Evolutionary conservation across 345 rosid genomes (phyloP).

Genomic region (Salix dunnii): DNA sequence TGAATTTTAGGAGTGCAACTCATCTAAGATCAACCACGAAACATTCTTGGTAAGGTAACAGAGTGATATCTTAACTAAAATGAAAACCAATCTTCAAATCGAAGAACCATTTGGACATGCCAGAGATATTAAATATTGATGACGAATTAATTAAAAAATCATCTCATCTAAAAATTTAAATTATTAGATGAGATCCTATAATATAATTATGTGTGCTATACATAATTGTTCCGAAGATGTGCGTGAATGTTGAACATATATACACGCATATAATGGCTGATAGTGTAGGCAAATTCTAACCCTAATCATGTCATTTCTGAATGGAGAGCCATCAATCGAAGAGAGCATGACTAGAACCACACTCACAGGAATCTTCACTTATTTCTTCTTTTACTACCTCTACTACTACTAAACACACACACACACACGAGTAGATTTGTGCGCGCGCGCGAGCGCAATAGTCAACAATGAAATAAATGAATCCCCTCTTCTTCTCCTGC

Average conservation of each 20-base stretch:
- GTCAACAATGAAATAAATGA: conserved; percentile 34
- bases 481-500: conserved; percentile 9
- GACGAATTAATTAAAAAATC: accelerated
- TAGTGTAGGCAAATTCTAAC: background rate
- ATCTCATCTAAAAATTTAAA: too few relatives aligned
- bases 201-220: too few relatives aligned
- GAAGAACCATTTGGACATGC: too few relatives aligned
- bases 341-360: conserved; percentile 11
- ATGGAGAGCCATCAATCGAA: conserved; percentile 1
- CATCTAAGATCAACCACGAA: too few relatives aligned
- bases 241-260: background rate
- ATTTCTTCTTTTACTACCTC: conserved; percentile 32
- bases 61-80: too few relatives aligned
- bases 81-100: too few relatives aligned
- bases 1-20: background rate
- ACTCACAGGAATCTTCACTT: conserved; percentile 25
- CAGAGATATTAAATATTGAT: too few relatives aligned
- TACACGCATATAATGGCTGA: background rate
- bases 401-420: conserved; percentile 14
- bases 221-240: background rate
- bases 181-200: accelerated
- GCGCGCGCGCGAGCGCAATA: background rate
- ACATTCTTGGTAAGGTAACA: too few relatives aligned
- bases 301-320: conserved; percentile 25
- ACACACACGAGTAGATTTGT: background rate